Evolutionary conservation across 148 eudicot species (phyloP).

Genomic region (Chenopodium quinoa): DNA sequence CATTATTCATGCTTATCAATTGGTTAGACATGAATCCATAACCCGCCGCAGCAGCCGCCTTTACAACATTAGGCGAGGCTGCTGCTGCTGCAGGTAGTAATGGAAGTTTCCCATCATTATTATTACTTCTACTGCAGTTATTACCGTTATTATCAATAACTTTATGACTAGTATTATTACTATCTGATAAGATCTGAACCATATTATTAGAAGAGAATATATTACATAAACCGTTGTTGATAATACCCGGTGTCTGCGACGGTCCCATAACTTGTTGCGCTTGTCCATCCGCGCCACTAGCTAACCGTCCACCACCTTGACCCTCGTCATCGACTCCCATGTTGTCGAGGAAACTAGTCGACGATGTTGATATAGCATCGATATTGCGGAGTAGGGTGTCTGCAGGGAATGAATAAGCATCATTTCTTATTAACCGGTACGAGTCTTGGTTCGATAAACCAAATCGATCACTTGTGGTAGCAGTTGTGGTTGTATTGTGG

Average conservation of each 20-base stretch:
- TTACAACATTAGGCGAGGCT: conserved; percentile 11
- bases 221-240: background rate
- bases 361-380: conserved; percentile 1
- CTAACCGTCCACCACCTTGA: background rate
- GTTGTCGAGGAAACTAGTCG: conserved; percentile 6
- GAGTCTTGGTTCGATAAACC: conserved; percentile 4
- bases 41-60: background rate
- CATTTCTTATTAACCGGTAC: background rate
- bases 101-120: background rate
- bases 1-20: conserved; percentile 11
- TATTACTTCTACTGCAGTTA: background rate
- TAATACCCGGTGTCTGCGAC: background rate
- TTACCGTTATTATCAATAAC: background rate
- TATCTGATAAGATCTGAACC: conserved; percentile 16
- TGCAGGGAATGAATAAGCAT: conserved; percentile 10
- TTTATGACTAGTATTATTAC: background rate
- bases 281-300: no score
- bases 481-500: background rate
- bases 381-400: conserved; percentile 18
- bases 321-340: background rate
- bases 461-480: conserved; percentile 4
- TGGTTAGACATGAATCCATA: conserved; percentile 18
- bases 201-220: conserved; percentile 9
- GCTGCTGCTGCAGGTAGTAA: background rate
- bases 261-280: background rate